Percentiles rank a stretch among this genome's conserved stretches.
These are phyloP conservation scores for Yamadazyma sp. DNA, from an alignment of 805 yeast species.

Conservation along the genomic window DNA sequence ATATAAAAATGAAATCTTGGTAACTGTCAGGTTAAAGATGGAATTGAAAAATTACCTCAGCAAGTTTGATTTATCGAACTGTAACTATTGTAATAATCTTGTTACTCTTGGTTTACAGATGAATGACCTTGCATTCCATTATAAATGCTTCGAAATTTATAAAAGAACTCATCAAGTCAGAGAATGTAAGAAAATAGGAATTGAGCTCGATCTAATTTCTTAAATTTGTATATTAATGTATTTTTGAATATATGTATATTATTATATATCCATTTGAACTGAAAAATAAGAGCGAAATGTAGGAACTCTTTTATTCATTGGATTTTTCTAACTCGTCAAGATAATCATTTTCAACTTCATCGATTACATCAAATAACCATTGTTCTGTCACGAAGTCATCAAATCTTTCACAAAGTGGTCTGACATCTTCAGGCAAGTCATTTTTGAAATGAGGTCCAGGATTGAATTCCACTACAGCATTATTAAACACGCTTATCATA, in stretches of 20 bases:
- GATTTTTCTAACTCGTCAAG: slow-evolving; percentile 41
- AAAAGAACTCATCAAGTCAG: slow-evolving; percentile 21
- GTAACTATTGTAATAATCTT: slow-evolving; percentile 51
- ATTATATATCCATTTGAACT: too few species aligned
- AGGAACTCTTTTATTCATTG: too few species aligned
- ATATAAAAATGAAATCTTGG: slow-evolving; percentile 19
- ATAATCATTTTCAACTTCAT: slow-evolving; percentile 70
- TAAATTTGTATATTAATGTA: too few species aligned
- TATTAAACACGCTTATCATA: slow-evolving; percentile 75
- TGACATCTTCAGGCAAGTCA: slow-evolving; percentile 29
- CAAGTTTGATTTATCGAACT: slow-evolving; percentile 23
- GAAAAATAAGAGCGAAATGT: too few species aligned
- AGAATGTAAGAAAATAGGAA: slow-evolving; percentile 1
- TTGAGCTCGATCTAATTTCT: too few species aligned
- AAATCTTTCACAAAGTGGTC: slow-evolving; percentile 56
- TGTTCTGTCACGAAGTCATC: slow-evolving; percentile 76
- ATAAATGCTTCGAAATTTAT: slow-evolving; percentile 43
- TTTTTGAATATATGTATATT: too few species aligned
- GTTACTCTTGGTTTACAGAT: slow-evolving; percentile 52
- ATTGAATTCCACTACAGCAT: slow-evolving; percentile 71
- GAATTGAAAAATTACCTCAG: slow-evolving; percentile 47
- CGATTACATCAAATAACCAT: slow-evolving; percentile 76
- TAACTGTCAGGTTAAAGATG: slow-evolving; percentile 35
- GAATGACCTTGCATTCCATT: slow-evolving; percentile 45
- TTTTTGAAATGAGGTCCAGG: slow-evolving; percentile 62